Evolutionary conservation across 139 green algal species (phyloP).

Genomic region (Closterium sp.): DNA sequence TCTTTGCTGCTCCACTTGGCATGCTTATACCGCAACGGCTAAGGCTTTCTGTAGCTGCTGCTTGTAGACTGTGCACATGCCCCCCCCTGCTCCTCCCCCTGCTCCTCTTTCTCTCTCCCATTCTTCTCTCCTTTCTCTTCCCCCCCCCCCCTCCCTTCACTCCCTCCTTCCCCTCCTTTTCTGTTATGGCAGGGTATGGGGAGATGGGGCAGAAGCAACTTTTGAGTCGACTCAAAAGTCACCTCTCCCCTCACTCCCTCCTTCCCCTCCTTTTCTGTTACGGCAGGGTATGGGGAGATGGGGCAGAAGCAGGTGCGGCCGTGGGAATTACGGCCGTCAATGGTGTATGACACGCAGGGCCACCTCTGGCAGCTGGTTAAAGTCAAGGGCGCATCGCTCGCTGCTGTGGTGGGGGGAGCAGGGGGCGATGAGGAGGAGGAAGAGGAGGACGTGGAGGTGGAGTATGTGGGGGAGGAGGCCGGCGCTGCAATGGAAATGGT

Average conservation of each 20-base stretch:
- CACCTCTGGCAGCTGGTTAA: background rate
- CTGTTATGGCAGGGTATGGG: too few species aligned
- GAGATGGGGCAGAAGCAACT: too few species aligned
- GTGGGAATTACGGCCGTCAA: background rate
- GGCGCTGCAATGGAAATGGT: background rate
- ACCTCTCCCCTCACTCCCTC: too few species aligned
- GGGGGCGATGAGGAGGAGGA: background rate
- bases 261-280: background rate
- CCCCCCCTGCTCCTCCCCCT: too few species aligned
- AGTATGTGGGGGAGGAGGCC: background rate
- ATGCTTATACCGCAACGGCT: too few species aligned
- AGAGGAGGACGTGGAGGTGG: background rate
- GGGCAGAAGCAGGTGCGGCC: background rate
- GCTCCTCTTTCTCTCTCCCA: background rate
- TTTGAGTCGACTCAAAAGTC: too few species aligned
- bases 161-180: background rate
- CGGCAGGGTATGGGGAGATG: background rate
- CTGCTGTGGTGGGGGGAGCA: background rate
- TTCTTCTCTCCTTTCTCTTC: background rate
- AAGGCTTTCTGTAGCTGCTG: too few species aligned
- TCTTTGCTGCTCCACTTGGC: too few species aligned
- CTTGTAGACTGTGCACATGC: too few species aligned
- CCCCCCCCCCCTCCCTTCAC: too few species aligned
- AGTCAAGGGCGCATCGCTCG: background rate
- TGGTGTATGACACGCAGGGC: background rate